These are phyloP conservation scores for Citrus glauca DNA, from an alignment of 345 rosid genomes.

Conservation along the genomic window DNA sequence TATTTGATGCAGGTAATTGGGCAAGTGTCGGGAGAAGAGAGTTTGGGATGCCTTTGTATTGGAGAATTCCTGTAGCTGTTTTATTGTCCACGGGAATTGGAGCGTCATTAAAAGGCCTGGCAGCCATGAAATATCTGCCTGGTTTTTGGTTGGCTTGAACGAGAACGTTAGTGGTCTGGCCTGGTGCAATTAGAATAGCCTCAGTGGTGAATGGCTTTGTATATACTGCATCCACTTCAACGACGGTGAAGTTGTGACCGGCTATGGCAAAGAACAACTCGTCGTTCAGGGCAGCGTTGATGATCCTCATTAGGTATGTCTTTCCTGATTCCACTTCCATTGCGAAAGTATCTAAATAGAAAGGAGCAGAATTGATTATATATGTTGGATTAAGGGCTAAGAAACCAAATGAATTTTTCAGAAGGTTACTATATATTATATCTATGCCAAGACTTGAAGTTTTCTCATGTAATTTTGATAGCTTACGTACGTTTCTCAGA, in stretches of 20 bases:
- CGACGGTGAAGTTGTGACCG: constrained; percentile 72
- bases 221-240: constrained; percentile 64
- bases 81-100: constrained; percentile 73
- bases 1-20: constrained; percentile 47
- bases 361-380: not conserved
- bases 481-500: constrained; percentile 49
- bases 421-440: no score
- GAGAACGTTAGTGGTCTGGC: constrained; percentile 88
- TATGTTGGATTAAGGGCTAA: not conserved
- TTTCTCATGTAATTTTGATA: not conserved
- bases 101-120: constrained; percentile 78
- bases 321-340: constrained; percentile 57
- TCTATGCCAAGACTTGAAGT: not conserved
- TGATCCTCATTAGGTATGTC: constrained; percentile 49
- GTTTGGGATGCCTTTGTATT: constrained; percentile 68
- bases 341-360: constrained; percentile 47
- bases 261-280: constrained; percentile 78
- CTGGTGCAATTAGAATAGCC: constrained; percentile 65
- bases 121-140: constrained; percentile 64
- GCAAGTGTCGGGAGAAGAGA: constrained; percentile 51
- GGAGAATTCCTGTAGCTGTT: constrained; percentile 70
- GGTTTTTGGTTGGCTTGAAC: constrained; percentile 55
- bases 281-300: constrained; percentile 83
- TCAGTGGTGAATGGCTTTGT: constrained; percentile 46
- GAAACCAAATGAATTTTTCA: not conserved